Evolutionary conservation across 2,329 filamentous ascomycete species (phyloP), one percentile per base, ranked within the genome.

Genomic region (Monosporascus sp.): DNA sequence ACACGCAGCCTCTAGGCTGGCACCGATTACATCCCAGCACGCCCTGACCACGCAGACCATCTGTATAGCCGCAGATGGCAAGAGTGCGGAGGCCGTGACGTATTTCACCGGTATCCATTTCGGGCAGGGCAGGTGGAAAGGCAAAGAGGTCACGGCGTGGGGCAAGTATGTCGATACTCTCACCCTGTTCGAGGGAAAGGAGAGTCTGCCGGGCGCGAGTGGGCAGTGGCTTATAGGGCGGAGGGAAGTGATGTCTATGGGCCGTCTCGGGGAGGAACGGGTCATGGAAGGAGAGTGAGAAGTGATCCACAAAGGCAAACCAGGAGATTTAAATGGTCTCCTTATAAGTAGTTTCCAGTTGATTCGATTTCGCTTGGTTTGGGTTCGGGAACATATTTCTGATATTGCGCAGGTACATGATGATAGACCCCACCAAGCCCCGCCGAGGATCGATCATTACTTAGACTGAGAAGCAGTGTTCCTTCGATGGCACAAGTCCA

Each of bases 91-190:
- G 7, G 52, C 52, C 17, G 47, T 41, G 11, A 56, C 54, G 20
- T 56, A 56, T 47, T 56, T 54, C 49, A 52, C 52, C n/a, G 54
- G 49, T 27, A 4, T 54, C 24, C 54, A 56, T 43, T 56, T 56
- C 31, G 54, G 54, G n/a, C 20, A 47, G 20, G 54, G 54, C 20
- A 48, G 45, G 41, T 56, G 54, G 54, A 25, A 52, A 35, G 54
- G 52, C 17, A 39, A 54, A 11, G 44, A 52, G 25, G 18, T 52
- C 27, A 54, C 54, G 9, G 48, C 47, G 4, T 56, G 54, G 54
- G 54, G 54, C 2, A 49, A 37, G 20, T 56, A 56, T 35, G 25
- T 49, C 9, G 54, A 56, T 49, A 46, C 38, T 18, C 41, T 54
- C n/a, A 27, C 22, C 24, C 27, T 50, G 22, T 43, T 50, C 25